phyloP scores from a whole-genome alignment of 2,329 filamentous ascomycete genomes.

The Ilyonectria robusta region DNA sequence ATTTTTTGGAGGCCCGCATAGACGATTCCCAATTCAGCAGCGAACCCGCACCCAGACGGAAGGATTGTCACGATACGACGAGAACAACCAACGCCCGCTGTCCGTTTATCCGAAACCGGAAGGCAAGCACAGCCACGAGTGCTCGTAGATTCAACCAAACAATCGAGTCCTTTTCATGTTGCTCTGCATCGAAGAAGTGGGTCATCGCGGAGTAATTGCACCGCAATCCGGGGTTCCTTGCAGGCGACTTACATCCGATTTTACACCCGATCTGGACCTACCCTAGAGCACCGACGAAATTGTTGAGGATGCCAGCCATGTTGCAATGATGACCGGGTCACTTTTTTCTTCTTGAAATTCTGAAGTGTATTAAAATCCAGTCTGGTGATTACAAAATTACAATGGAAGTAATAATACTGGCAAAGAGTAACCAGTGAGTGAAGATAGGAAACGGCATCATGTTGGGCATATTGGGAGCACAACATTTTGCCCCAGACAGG shows the following conservation, averaged over 20 bases:
- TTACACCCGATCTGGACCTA: background rate
- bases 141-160: background rate
- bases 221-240: background rate
- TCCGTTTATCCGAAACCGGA: background rate
- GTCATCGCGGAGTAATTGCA: background rate
- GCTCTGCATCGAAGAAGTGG: background rate
- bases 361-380: too few relatives aligned
- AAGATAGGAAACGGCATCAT: too few relatives aligned
- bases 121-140: background rate
- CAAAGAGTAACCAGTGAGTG: too few relatives aligned
- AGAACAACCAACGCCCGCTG: background rate
- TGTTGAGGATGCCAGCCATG: too few relatives aligned
- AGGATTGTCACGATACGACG: background rate
- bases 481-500: too few relatives aligned
- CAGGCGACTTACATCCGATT: background rate
- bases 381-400: too few relatives aligned
- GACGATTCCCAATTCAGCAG: background rate
- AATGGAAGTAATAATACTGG: too few relatives aligned
- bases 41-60: background rate
- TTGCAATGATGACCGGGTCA: too few relatives aligned
- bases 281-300: background rate
- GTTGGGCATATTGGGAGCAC: too few relatives aligned
- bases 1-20: background rate
- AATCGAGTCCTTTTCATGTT: background rate
- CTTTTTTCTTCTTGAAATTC: too few relatives aligned